Evolutionary conservation across 2,329 filamentous ascomycete genomes (phyloP), one percentile per base, ranked within the genome.

Genomic region (Penicillium sp.): DNA sequence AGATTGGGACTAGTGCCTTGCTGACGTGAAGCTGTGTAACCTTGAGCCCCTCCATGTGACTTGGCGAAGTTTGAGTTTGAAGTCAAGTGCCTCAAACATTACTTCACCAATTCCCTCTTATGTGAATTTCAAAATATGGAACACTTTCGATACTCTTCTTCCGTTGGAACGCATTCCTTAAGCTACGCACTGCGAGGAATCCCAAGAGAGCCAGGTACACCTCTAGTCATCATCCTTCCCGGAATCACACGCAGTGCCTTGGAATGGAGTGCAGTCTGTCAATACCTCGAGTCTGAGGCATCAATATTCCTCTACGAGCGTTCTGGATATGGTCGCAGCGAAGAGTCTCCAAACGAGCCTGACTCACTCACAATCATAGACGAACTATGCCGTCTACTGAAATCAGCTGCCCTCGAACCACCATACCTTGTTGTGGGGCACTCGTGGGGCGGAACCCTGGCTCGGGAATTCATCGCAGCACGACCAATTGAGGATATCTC

Each of bases 261-360:
- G 11, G 54, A 55, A 51, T 55, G 54, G 54, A 47, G 54, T 43
- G 48, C 54, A 23, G 39, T 55, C 13, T 55, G 54, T 42, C 54
- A 48, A 7, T 21, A 51, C 10, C 54, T 55, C 14, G 54, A 55
- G 31, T 21, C 26, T 13, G 48, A 55, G 11, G 31, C 42, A 29
- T 27, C 54, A 26, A 29, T 55, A 4, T 39, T 55, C 1, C 33
- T 55, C 1, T 55, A 55, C 13, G 54, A 55, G 21, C 54, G 54
- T 14, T 37, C 54, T 3, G 54, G 54, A 11, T 55, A 55, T 48
- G 54, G 54, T 35, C 54, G 4, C 19, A 55, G 54, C 25, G 54
- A 55, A 25, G 48, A 26, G 21, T 53, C 23, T 42, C 47, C 54
- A 8, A 33, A 9, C 19, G 39, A 55, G 21, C 54, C 54, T 8